Percentiles rank a stretch among this genome's conserved stretches.
Conservation (phyloP, 768 basidiomycete species). For the Boletus barrowsii region DNA sequence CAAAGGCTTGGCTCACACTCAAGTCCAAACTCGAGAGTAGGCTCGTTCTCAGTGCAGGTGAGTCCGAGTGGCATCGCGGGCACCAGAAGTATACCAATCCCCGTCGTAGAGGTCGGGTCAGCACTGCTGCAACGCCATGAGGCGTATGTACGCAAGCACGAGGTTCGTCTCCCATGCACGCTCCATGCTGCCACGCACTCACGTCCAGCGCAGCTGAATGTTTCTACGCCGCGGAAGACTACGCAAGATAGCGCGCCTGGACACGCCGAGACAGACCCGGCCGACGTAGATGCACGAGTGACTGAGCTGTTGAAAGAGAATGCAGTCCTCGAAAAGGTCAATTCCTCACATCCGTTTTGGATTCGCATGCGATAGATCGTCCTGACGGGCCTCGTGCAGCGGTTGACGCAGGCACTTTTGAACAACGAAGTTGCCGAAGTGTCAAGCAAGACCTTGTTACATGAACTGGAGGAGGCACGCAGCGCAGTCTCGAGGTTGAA, state of each 20-base stretch:
- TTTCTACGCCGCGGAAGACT: slow-evolving; percentile 12
- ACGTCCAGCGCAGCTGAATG: slow-evolving; percentile 15
- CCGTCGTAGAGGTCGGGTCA: slow-evolving; percentile 75
- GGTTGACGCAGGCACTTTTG: slow-evolving; percentile 72
- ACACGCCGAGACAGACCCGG: slow-evolving; percentile 10
- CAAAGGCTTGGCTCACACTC: slow-evolving; percentile 57
- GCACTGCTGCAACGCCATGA: slow-evolving; percentile 85
- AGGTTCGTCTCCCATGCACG: slow-evolving; percentile 41
- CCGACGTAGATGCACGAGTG: slow-evolving; percentile 34
- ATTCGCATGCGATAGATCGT: neutral
- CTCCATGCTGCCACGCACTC: slow-evolving; percentile 8
- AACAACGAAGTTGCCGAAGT: slow-evolving; percentile 81
- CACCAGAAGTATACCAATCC: slow-evolving; percentile 3
- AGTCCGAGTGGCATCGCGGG: slow-evolving; percentile 28
- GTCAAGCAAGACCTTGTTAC: slow-evolving; percentile 68
- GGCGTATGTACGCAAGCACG: slow-evolving; percentile 72
- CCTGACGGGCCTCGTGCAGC: slow-evolving; percentile 39
- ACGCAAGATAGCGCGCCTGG: slow-evolving; percentile 12
- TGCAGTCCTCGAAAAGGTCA: slow-evolving; percentile 47
- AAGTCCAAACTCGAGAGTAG: slow-evolving; percentile 74
- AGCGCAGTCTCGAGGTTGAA: slow-evolving; percentile 63
- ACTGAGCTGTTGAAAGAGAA: slow-evolving; percentile 52
- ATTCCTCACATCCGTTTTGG: neutral
- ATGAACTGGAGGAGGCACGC: slow-evolving; percentile 74
- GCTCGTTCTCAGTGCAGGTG: slow-evolving; percentile 84